A percentile compares a stretch with the other conserved stretches of the same genome.
These are phyloP conservation scores for Euclidium syriacum DNA, from an alignment of 345 rosid species.

Conservation along the genomic window DNA sequence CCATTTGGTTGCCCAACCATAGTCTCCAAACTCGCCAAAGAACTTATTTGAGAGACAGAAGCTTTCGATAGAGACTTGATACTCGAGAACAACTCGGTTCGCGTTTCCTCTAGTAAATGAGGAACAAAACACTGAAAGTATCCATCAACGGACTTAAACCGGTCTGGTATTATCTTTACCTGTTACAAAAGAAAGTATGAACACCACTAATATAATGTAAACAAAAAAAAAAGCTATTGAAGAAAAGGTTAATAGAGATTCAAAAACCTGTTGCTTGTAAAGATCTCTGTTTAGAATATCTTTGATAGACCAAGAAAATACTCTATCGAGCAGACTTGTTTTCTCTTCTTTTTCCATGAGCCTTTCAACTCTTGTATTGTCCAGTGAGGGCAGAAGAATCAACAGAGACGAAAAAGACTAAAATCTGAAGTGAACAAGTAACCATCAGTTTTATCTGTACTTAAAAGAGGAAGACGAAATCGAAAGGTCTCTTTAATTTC, in stretches of 20 bases:
- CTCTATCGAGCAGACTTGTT: conserved; percentile 7
- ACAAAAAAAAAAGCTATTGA: neutral
- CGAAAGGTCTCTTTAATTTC: too few species aligned
- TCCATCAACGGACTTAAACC: neutral
- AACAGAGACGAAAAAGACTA: too few species aligned
- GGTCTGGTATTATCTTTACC: conserved; percentile 27
- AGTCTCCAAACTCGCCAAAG: too few species aligned
- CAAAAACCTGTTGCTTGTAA: conserved; percentile 20
- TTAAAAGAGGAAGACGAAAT: too few species aligned
- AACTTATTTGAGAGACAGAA: neutral
- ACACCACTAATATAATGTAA: neutral
- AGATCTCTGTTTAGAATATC: conserved; percentile 23
- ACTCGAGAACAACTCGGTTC: conserved; percentile 22
- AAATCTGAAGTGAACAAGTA: too few species aligned
- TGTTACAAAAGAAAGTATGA: neutral
- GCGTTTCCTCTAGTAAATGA: conserved; percentile 26
- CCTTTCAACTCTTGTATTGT: too few species aligned
- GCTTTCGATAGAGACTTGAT: conserved; percentile 9
- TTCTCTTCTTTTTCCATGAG: neutral
- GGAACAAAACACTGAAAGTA: conserved; percentile 20
- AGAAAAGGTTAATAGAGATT: neutral
- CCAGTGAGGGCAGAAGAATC: too few species aligned
- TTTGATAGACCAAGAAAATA: conserved; percentile 29
- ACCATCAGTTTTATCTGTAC: too few species aligned
- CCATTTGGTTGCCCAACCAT: too few species aligned